Evolutionary conservation across 768 basidiomycete species (phyloP).

Genomic region (Amanita rubescens): DNA sequence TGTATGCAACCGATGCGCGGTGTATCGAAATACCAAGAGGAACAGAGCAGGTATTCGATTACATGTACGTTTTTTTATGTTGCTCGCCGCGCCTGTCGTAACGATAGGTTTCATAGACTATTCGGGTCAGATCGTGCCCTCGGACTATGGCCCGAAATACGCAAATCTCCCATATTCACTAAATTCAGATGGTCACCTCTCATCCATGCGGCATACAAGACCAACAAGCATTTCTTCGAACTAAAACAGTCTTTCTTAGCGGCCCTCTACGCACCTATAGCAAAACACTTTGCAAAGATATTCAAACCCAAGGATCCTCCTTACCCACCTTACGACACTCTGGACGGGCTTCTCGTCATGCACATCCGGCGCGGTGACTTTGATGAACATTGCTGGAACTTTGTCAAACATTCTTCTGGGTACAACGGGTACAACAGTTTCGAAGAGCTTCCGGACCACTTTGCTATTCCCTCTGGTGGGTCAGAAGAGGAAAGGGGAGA

Average conservation of each 20-base stretch:
- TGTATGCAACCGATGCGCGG: conserved; percentile 1
- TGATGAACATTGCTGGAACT: conserved; percentile 10
- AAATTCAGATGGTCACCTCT: conserved; percentile 7
- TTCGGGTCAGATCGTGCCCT: conserved; percentile 11
- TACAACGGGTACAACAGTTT: conserved; percentile 15
- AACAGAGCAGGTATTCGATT: conserved; percentile 5
- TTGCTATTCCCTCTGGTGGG: background rate
- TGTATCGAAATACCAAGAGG: conserved; percentile 10
- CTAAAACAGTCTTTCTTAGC: background rate
- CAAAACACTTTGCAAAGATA: background rate
- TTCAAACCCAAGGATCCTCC: background rate
- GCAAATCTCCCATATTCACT: conserved; percentile 11
- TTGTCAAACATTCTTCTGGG: conserved; percentile 5
- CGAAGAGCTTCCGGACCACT: conserved; percentile 11
- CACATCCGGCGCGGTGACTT: conserved; percentile 17
- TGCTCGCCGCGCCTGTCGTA: background rate
- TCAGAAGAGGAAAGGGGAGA: conserved; percentile 16
- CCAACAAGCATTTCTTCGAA: background rate
- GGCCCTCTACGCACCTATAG: background rate
- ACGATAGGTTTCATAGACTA: conserved; percentile 3
- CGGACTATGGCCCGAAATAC: conserved; percentile 12
- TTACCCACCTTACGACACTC: background rate
- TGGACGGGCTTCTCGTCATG: conserved; percentile 9
- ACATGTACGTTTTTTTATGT: background rate
- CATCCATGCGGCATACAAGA: no score